A percentile compares a stretch with the other conserved stretches of the same genome.
These are phyloP conservation scores for Pluteus cervinus DNA, from an alignment of 768 basidiomycete genomes.

Conservation along the genomic window DNA sequence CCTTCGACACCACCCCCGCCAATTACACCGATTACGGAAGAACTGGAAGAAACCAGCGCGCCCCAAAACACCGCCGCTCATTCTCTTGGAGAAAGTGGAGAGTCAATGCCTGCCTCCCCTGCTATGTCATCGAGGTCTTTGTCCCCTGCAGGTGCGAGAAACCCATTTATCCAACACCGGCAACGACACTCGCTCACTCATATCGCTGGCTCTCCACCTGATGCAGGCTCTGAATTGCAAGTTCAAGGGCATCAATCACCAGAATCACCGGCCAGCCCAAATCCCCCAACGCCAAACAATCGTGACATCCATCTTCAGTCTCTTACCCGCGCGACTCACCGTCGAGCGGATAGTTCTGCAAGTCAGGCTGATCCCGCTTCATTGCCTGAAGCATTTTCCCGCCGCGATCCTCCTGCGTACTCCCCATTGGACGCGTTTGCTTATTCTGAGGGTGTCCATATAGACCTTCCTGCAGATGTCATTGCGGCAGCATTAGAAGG, in stretches of 20 bases:
- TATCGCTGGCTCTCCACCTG: constrained; percentile 51
- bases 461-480: constrained; percentile 89
- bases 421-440: constrained; percentile 83
- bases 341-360: constrained; percentile 28
- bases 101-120: constrained; percentile 31
- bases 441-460: constrained; percentile 85
- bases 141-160: constrained; percentile 78
- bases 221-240: constrained; percentile 59
- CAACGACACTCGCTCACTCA: constrained; percentile 63
- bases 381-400: constrained; percentile 25
- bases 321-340: constrained; percentile 35
- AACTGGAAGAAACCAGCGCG: constrained; percentile 31
- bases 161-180: constrained; percentile 72
- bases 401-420: constrained; percentile 79
- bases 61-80: constrained; percentile 34
- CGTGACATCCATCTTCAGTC: constrained; percentile 80
- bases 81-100: constrained; percentile 12
- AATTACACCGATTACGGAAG: constrained; percentile 76
- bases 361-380: constrained; percentile 9
- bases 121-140: constrained; percentile 49
- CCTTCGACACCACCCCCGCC: constrained; percentile 54
- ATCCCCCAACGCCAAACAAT: constrained; percentile 77
- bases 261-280: constrained; percentile 72
- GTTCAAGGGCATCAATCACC: constrained; percentile 73
- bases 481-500: constrained; percentile 87